These are phyloP conservation scores for Hylodesmum podocarpum DNA, from an alignment of 306 rosid genomes.

Conservation along the genomic window DNA sequence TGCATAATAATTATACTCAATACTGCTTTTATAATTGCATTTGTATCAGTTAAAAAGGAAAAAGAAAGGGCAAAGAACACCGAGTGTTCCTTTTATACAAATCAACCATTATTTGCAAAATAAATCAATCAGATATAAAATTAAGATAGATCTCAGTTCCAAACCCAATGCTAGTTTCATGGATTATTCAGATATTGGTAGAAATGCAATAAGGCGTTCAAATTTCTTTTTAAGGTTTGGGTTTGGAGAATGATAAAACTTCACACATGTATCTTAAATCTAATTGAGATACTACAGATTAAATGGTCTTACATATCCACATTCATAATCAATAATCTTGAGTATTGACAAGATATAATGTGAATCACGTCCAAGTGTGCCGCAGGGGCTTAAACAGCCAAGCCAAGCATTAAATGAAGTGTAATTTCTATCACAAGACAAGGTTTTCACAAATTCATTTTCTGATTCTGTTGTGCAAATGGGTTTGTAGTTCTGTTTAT, in stretches of 20 bases:
- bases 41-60: too few relatives aligned
- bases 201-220: not conserved
- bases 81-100: too few relatives aligned
- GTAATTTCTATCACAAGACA: not conserved
- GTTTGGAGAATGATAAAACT: not conserved
- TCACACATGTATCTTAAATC: not conserved
- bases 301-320: not conserved
- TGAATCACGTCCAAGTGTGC: not conserved
- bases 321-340: not conserved
- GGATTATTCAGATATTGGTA: not conserved
- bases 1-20: too few relatives aligned
- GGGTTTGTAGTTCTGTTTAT: not conserved
- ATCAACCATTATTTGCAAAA: too few relatives aligned
- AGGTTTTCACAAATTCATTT: not conserved
- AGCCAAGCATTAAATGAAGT: constrained; percentile 1
- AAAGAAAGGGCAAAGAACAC: too few relatives aligned
- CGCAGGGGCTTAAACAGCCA: not conserved
- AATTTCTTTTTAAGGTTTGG: not conserved
- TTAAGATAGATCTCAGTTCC: not conserved
- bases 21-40: too few relatives aligned
- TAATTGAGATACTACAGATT: not conserved
- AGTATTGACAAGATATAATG: not conserved
- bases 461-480: not conserved
- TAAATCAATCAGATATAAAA: too few relatives aligned
- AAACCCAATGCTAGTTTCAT: not conserved